phyloP scores from a whole-genome alignment of 2,329 filamentous ascomycete species.

The Clonostachys chloroleuca region DNA sequence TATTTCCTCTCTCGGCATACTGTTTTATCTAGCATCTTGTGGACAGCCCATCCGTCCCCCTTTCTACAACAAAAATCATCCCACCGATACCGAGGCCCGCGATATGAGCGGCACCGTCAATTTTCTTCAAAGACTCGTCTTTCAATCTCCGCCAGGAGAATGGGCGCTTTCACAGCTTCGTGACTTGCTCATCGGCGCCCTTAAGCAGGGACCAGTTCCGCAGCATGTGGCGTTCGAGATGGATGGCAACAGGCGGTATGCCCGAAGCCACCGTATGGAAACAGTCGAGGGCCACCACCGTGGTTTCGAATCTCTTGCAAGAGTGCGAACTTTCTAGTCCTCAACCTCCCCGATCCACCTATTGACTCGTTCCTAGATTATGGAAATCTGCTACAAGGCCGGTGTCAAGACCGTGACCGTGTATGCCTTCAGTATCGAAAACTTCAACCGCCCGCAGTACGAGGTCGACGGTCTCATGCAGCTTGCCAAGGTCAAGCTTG shows the following conservation, averaged over 20 bases:
- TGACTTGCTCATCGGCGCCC: slow-evolving; percentile 80
- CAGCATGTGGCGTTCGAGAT: slow-evolving; percentile 99
- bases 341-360: background rate
- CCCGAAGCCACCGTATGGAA: slow-evolving; percentile 85
- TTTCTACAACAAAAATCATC: too few species aligned
- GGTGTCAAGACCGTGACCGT: slow-evolving; percentile 96
- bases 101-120: slow-evolving; percentile 50
- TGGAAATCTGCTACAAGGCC: slow-evolving; percentile 97
- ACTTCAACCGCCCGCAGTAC: slow-evolving; percentile 95
- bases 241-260: slow-evolving; percentile 96
- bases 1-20: too few species aligned
- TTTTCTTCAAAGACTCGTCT: slow-evolving; percentile 61
- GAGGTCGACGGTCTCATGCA: slow-evolving; percentile 98
- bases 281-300: slow-evolving; percentile 94
- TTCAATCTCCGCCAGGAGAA: slow-evolving; percentile 86
- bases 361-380: slow-evolving; percentile 49
- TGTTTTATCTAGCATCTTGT: too few species aligned
- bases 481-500: slow-evolving; percentile 91
- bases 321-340: slow-evolving; percentile 43
- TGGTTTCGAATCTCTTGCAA: slow-evolving; percentile 90
- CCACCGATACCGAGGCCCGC: background rate
- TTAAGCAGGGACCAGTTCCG: slow-evolving; percentile 87
- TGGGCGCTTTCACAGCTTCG: slow-evolving; percentile 77
- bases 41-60: too few species aligned
- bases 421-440: slow-evolving; percentile 98